Base-by-base conservation (phyloP, 164 flowering plant species). In the Cinnamomum chago region DNA sequence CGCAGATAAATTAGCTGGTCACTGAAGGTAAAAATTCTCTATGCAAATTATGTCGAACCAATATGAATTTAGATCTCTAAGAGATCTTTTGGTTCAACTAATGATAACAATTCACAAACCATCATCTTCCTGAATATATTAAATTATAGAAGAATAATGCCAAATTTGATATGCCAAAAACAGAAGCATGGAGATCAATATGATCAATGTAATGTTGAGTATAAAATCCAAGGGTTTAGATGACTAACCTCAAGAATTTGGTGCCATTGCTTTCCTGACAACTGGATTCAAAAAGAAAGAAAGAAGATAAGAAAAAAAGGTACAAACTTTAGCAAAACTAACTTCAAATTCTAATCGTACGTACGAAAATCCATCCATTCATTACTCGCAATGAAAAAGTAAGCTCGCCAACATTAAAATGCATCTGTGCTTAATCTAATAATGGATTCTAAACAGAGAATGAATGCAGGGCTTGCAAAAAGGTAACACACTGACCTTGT, bases 161-260 rank as follows among this genome's bases (percentile, higher is more conserved):
- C 50, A 67, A 64, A 15, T 9, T 12, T 15, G n/a, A 67, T 67
- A 67, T 13, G 15, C 69, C 69, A 27, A 33, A 67, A 9, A 33
- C 35, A 28, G 2, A 55, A 55, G 20, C 69, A 67, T 67, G 69
- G 20, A 20, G 14, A 30, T 67, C 28, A 4, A 30, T 30, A 67
- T 27, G 40, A 18, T 28, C 20, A 12, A 67, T 9, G n/a, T 55
- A 67, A 30, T 15, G 20, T 28, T 2, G 15, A 67, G 69, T 10
- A 30, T 28, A 15, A 28, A 35, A 27, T 33, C 28, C 69, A 67
- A 11, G 35, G 33, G 68, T 66, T 27, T 27, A 66, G 17, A 67
- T n/a, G 58, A 86, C 95, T 80, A 84, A 93, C 98, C 98, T 93
- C 96, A 78, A 93, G 92, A 85, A 86, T 76, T 78, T 84, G 94